phyloP scores from a whole-genome alignment of 257 asterid genomes.

The Solanum pimpinellifolium region DNA sequence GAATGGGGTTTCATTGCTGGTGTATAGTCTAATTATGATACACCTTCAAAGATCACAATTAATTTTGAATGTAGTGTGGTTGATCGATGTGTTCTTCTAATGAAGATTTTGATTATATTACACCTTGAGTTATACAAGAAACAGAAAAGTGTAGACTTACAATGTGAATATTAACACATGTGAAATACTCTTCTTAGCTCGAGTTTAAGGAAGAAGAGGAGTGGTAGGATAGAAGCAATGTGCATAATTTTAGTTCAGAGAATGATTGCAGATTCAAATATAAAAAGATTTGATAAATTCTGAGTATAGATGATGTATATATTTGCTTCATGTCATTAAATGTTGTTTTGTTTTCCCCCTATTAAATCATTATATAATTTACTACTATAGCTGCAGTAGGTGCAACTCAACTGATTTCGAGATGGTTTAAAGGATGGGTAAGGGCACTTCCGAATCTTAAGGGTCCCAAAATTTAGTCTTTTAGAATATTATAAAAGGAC shows the following conservation, averaged over 20 bases:
- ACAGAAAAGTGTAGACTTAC: no score
- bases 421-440: conserved; percentile 1
- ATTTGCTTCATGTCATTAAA: not conserved
- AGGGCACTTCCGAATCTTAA: conserved; percentile 9
- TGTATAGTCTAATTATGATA: not conserved
- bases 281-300: no score
- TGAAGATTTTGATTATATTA: not conserved
- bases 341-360: not conserved
- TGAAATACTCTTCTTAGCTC: not conserved
- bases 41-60: not conserved
- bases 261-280: not conserved
- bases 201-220: not conserved
- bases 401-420: not conserved
- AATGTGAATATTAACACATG: not conserved
- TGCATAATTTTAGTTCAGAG: not conserved
- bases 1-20: no score
- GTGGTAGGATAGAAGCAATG: not conserved
- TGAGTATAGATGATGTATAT: not conserved
- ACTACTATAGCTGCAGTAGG: not conserved
- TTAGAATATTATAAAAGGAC: conserved; percentile 17
- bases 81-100: not conserved
- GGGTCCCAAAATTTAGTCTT: conserved; percentile 1
- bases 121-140: not conserved
- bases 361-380: not conserved
- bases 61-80: not conserved